Conservation (phyloP, 345 rosid genomes). For the Crucihimalaya himalaica region DNA sequence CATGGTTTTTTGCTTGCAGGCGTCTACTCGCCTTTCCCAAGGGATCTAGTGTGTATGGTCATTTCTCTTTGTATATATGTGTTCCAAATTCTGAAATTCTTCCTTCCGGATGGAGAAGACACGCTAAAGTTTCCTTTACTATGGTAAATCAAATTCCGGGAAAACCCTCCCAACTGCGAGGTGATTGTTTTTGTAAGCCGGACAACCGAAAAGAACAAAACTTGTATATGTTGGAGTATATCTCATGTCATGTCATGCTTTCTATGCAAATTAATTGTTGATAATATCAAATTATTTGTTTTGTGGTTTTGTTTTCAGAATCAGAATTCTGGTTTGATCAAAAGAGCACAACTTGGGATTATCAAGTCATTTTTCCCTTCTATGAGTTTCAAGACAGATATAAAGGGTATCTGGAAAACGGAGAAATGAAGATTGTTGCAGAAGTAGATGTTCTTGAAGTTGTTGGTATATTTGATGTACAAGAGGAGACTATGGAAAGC, state of each 20-base stretch:
- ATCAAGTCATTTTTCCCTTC: too few species aligned
- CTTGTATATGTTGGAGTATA: too few species aligned
- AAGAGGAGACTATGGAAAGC: too few species aligned
- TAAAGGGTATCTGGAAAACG: background rate
- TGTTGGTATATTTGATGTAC: too few species aligned
- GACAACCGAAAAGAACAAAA: too few species aligned
- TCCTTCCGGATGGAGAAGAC: background rate
- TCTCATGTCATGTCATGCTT: too few species aligned
- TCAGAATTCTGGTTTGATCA: background rate
- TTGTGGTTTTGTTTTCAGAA: too few species aligned
- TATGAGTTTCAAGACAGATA: background rate
- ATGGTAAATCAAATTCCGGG: background rate
- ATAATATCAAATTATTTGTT: too few species aligned
- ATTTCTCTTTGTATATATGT: background rate
- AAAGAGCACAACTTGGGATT: background rate
- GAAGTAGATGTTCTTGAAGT: background rate
- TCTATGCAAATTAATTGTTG: too few species aligned
- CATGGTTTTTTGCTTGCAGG: background rate
- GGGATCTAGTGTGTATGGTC: background rate
- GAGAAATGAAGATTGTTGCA: background rate
- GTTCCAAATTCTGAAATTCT: background rate
- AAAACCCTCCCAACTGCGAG: background rate
- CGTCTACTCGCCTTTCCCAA: background rate
- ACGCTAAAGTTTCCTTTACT: background rate
- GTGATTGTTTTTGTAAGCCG: background rate